Evolutionary conservation across 208 protist species (phyloP), one percentile per base, ranked within the genome.

Genomic region (Blechomonas ayalai): DNA sequence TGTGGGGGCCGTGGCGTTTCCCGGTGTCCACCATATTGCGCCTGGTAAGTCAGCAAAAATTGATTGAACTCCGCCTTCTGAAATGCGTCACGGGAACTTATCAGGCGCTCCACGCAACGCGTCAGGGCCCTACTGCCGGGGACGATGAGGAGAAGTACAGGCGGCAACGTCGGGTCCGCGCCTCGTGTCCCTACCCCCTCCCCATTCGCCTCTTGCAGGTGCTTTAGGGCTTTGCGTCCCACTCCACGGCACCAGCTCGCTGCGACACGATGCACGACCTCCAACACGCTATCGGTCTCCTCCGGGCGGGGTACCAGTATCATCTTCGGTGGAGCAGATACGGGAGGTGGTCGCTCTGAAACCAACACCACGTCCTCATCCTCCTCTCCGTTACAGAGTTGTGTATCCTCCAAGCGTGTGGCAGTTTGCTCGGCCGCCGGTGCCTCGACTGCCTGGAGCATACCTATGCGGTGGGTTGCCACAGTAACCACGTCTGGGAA

Each of bases 401-500:
- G n/a, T n/a, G n/a, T n/a, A 0, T 59, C 60, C 8, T 54, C 56
- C 20, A 39, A 52, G 7, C 8, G 40, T 4, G 5, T 8, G 20
- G 27, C 12, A 31, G 27, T 51, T 7, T 16, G 19, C 22, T 41
- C 50, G 10, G 24, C 24, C 23, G 10, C 39, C 12, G 22, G 26
- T 23, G 23, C 23, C 12, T 41, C 23, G 8, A 22, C 22, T 12
- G 59, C 31, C 25, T 60, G 54, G 20, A 88, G 57, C 0, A 36
- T 52, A 16, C 77, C 74, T 20, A 90, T 67, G 18, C 80, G 84
- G 34, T 90, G 58, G 6, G 82, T 82, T 2, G 77, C 77, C 9
- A 92, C 62, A 16, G 76, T 73, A 9, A 87, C 64, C 28, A 92
- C 63, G 27, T 84, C 66, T 39, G 52, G 40, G 42, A 82, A 90